Percentiles rank a stretch among this genome's conserved stretches.
phyloP scores from a whole-genome alignment of 805 yeast species.

The Saccharomycopsis sp. region DNA sequence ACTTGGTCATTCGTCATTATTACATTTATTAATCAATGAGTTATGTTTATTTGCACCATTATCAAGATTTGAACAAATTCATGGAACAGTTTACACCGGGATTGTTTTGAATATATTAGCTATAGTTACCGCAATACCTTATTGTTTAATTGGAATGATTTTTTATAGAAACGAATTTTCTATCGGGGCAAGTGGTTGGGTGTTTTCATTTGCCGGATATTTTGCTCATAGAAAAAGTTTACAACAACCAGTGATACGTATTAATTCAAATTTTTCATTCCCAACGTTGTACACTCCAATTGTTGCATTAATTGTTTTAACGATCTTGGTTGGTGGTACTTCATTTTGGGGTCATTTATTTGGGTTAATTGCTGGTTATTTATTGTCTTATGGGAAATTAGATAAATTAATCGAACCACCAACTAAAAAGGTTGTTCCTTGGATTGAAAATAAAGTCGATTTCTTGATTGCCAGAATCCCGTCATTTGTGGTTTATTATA shows the following conservation, averaged over 20 bases:
- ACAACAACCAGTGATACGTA: constrained; percentile 35
- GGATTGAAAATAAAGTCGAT: constrained; percentile 53
- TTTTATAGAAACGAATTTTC: constrained; percentile 49
- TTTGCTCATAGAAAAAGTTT: constrained; percentile 44
- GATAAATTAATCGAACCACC: constrained; percentile 58
- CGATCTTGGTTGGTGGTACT: constrained; percentile 54
- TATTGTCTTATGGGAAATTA: constrained; percentile 51
- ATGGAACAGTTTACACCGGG: constrained; percentile 86
- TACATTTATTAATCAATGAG: constrained; percentile 58
- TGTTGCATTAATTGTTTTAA: constrained; percentile 39
- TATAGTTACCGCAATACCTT: constrained; percentile 58
- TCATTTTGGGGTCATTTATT: constrained; percentile 71
- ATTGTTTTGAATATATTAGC: constrained; percentile 68
- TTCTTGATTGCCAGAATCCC: constrained; percentile 48
- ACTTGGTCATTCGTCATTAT: constrained; percentile 51
- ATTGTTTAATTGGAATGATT: constrained; percentile 42
- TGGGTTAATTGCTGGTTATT: constrained; percentile 61
- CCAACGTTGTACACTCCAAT: constrained; percentile 61
- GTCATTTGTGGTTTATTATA: constrained; percentile 44
- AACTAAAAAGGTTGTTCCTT: constrained; percentile 46
- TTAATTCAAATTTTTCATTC: constrained; percentile 36
- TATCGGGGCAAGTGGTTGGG: constrained; percentile 69
- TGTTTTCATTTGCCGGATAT: constrained; percentile 59
- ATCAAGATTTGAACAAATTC: constrained; percentile 56
- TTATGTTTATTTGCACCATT: constrained; percentile 53